Evolutionary conservation across 495 filamentous ascomycete genomes (phyloP).

Genomic region (Penicillium verhagenii): DNA sequence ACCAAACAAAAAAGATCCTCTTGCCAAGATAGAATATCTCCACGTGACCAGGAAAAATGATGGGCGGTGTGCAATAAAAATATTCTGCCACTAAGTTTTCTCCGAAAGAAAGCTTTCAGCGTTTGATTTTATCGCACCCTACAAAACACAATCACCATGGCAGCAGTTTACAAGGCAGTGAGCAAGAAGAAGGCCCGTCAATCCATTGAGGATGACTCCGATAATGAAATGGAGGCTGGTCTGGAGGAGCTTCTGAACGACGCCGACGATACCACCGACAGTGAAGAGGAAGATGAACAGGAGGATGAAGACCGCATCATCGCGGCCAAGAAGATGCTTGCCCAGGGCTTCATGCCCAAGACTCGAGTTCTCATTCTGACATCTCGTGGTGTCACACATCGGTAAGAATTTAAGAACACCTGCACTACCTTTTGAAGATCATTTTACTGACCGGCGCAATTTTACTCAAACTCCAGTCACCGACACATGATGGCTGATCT

Average conservation of each 20-base stretch:
- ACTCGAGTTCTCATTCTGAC: slow-evolving; percentile 85
- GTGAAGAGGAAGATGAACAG: slow-evolving; percentile 47
- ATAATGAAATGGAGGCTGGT: slow-evolving; percentile 33
- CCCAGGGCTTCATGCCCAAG: slow-evolving; percentile 46
- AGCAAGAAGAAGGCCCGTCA: slow-evolving; percentile 60
- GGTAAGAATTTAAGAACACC: slow-evolving; percentile 54
- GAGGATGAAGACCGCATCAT: slow-evolving; percentile 31
- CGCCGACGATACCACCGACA: slow-evolving; percentile 48
- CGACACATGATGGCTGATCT: slow-evolving; percentile 92
- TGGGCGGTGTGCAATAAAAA: slow-evolving; percentile 38
- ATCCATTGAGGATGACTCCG: slow-evolving; percentile 32
- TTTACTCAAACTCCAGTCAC: slow-evolving; percentile 55
- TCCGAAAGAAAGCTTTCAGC: slow-evolving; percentile 21
- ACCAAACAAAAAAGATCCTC: too few relatives aligned
- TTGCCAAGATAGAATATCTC: slow-evolving; percentile 1
- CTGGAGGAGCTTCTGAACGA: slow-evolving; percentile 42
- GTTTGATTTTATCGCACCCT: slow-evolving; percentile 8
- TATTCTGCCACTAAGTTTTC: slow-evolving; percentile 46
- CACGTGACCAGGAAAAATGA: slow-evolving; percentile 24
- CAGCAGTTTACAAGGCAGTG: slow-evolving; percentile 89
- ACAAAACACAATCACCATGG: slow-evolving; percentile 58
- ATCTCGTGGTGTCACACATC: slow-evolving; percentile 84
- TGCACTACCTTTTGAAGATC: neutral
- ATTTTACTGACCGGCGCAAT: slow-evolving; percentile 12
- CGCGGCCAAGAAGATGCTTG: slow-evolving; percentile 40